A percentile compares a stretch with the other conserved stretches of the same genome.
These are phyloP conservation scores for Piromyces finnis DNA, from an alignment of 192 early-diverging fungal genomes.

Conservation along the genomic window DNA sequence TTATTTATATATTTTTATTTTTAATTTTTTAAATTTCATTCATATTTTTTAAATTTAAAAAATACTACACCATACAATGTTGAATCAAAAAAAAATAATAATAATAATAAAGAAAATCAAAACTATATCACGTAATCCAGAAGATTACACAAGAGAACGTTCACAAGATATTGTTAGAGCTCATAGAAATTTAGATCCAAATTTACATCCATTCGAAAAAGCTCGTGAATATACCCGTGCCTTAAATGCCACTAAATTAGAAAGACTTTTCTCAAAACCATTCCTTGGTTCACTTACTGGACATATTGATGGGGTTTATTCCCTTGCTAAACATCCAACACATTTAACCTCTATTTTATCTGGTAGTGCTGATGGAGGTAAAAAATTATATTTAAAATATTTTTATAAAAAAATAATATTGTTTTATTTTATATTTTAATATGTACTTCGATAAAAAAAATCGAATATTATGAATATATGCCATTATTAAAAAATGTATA, in stretches of 20 bases:
- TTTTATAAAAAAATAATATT: background rate
- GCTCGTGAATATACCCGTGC: constrained; percentile 91
- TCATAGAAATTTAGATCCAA: constrained; percentile 76
- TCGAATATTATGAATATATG: too few species aligned
- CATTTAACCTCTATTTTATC: constrained; percentile 65
- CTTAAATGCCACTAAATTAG: constrained; percentile 81
- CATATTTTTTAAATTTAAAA: too few species aligned
- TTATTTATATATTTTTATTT: too few species aligned
- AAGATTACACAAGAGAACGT: constrained; percentile 62
- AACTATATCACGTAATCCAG: constrained; percentile 65
- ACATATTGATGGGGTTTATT: constrained; percentile 90
- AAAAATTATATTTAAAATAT: background rate
- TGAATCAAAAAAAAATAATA: background rate
- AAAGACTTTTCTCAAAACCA: constrained; percentile 92
- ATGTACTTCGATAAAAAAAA: too few species aligned
- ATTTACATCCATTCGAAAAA: constrained; percentile 82
- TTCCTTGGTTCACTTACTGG: constrained; percentile 79
- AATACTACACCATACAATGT: too few species aligned
- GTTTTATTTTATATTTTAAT: background rate
- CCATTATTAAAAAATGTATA: too few species aligned
- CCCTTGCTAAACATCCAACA: constrained; percentile 84
- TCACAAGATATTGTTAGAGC: constrained; percentile 70
- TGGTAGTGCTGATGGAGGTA: constrained; percentile 84
- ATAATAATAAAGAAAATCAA: constrained; percentile 62
- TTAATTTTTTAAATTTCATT: too few species aligned